Conservation (phyloP, 352 stramenopile species). For the Pythium aquatile region DNA sequence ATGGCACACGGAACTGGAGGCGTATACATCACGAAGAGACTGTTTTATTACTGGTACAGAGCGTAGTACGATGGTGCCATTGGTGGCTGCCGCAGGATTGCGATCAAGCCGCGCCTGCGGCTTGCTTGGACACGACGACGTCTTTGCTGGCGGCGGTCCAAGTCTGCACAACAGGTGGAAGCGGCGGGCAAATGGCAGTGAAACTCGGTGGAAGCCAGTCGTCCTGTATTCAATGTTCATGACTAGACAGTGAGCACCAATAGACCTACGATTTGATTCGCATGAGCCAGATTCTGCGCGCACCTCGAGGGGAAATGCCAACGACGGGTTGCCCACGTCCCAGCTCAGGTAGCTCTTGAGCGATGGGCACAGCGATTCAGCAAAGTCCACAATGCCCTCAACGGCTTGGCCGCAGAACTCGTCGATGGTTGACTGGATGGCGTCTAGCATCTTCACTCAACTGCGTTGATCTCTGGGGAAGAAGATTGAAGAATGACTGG, state of each 20-base stretch:
- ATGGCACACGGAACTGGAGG: too few species aligned
- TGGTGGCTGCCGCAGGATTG: too few species aligned
- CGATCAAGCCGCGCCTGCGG: slow-evolving; percentile 6
- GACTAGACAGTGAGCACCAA: background rate
- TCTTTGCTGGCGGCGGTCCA: background rate
- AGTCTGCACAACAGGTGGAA: background rate
- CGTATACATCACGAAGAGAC: too few species aligned
- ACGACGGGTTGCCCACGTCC: background rate
- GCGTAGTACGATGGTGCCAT: too few species aligned
- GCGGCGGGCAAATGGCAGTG: slow-evolving; percentile 3
- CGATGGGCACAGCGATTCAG: slow-evolving; percentile 13
- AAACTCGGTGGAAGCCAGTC: slow-evolving; percentile 12
- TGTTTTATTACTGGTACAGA: background rate
- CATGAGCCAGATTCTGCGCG: background rate
- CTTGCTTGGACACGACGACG: slow-evolving; percentile 1
- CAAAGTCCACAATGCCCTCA: slow-evolving; percentile 9
- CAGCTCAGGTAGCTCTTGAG: slow-evolving; percentile 14
- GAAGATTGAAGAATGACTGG: slow-evolving; percentile 3
- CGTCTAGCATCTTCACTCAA: background rate
- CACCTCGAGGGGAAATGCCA: slow-evolving; percentile 2
- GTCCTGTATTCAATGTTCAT: background rate
- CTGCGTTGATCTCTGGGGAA: background rate
- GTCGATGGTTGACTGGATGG: background rate
- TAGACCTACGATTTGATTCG: background rate
- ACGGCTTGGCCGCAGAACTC: slow-evolving; percentile 9